Conservation (phyloP, 257 asterid genomes). For the Ocimum tenuiflorum region DNA sequence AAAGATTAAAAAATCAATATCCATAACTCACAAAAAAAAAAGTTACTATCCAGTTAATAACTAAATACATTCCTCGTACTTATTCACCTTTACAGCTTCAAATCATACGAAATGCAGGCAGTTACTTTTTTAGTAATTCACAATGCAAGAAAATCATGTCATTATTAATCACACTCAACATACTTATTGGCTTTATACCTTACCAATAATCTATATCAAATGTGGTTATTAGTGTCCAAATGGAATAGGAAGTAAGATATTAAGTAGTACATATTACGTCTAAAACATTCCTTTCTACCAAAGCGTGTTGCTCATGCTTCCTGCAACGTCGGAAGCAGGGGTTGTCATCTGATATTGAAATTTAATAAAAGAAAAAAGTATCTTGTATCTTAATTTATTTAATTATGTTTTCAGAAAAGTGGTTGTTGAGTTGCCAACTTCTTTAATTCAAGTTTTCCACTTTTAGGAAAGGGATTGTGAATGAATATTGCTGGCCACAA, state of each 20-base stretch:
- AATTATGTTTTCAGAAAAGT: constrained; percentile 24
- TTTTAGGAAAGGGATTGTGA: constrained; percentile 33
- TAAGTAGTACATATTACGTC: constrained; percentile 3
- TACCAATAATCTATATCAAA: constrained; percentile 4
- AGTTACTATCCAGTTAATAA: not conserved
- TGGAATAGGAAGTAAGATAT: not conserved
- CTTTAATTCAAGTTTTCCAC: constrained; percentile 29
- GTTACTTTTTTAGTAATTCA: not conserved
- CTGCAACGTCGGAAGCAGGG: constrained; percentile 16
- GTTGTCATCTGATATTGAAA: constrained; percentile 13
- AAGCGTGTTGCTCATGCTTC: constrained; percentile 9
- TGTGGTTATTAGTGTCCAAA: not conserved
- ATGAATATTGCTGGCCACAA: constrained; percentile 22
- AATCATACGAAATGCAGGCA: not conserved
- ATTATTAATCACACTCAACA: constrained; percentile 4
- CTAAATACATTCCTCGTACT: not conserved
- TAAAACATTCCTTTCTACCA: constrained; percentile 22
- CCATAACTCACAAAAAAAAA: too few relatives aligned
- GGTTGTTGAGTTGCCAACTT: constrained; percentile 43
- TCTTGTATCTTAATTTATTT: constrained; percentile 19
- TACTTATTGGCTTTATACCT: constrained; percentile 7
- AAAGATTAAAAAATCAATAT: constrained; percentile 8
- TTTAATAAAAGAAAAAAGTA: constrained; percentile 16
- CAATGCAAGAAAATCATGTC: constrained; percentile 6
- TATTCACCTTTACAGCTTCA: constrained; percentile 6